phyloP scores from a whole-genome alignment of 352 stramenopile genomes.

The Thalassiosira livingstoniorum region DNA sequence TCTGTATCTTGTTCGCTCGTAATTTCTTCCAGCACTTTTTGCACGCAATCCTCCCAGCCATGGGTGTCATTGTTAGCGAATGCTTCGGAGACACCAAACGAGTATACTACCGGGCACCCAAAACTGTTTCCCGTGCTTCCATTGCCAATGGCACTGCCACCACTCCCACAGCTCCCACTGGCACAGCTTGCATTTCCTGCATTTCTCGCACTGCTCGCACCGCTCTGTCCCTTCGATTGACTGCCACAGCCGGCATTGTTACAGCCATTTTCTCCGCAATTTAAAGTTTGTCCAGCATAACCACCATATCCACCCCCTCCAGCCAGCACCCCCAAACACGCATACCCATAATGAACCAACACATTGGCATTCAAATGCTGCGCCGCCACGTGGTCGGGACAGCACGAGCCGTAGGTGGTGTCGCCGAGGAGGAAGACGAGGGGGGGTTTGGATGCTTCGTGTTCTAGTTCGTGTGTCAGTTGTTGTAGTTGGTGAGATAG shows the following conservation, averaged over 20 bases:
- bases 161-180: not conserved
- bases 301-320: constrained; percentile 75
- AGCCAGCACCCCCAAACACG: constrained; percentile 87
- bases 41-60: constrained; percentile 13
- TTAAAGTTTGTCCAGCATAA: too few species aligned
- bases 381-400: constrained; percentile 94
- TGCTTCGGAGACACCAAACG: constrained; percentile 79
- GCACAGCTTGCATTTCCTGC: not conserved
- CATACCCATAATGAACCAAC: constrained; percentile 95
- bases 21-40: constrained; percentile 22
- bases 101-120: constrained; percentile 93
- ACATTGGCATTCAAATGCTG: constrained; percentile 93
- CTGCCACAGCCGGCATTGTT: constrained; percentile 34
- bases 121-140: too few species aligned
- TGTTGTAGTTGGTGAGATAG: too few species aligned
- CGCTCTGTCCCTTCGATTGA: constrained; percentile 34
- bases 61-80: constrained; percentile 2
- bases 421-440: constrained; percentile 94
- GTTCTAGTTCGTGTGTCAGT: not conserved
- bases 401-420: constrained; percentile 94
- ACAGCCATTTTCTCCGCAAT: too few species aligned
- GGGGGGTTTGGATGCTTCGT: constrained; percentile 44
- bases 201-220: not conserved
- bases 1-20: constrained; percentile 8
- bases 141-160: too few species aligned